phyloP scores from a whole-genome alignment of 768 basidiomycete genomes.

The Pulveroboletus frians region DNA sequence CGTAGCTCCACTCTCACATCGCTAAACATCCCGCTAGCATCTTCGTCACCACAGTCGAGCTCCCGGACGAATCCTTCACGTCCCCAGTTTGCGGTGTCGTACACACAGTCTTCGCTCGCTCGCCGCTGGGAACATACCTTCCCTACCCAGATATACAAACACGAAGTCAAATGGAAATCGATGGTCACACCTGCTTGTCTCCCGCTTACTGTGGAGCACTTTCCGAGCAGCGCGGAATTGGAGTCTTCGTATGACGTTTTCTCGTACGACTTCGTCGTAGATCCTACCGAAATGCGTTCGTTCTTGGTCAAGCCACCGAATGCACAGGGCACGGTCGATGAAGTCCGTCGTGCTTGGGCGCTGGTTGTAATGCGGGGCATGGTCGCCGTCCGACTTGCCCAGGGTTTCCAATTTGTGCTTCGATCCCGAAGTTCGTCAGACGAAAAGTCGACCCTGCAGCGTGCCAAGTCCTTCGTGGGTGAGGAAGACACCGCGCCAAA shows the following conservation, averaged over 20 bases:
- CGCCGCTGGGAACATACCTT: constrained; percentile 88
- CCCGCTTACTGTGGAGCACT: constrained; percentile 86
- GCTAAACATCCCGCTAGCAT: constrained; percentile 40
- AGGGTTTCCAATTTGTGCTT: constrained; percentile 92
- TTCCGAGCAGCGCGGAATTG: constrained; percentile 71
- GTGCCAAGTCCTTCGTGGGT: constrained; percentile 52
- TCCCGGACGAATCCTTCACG: constrained; percentile 62
- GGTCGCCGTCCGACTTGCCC: constrained; percentile 85
- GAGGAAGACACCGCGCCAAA: constrained; percentile 52
- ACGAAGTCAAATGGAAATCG: constrained; percentile 89
- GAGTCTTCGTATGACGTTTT: constrained; percentile 75
- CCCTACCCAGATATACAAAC: constrained; percentile 65
- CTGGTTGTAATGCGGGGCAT: constrained; percentile 85
- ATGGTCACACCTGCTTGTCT: constrained; percentile 82
- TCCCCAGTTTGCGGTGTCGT: constrained; percentile 51
- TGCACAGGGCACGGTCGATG: constrained; percentile 44
- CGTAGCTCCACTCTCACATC: constrained; percentile 43
- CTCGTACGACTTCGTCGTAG: constrained; percentile 84
- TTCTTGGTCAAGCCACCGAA: constrained; percentile 74
- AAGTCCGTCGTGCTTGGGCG: constrained; percentile 66
- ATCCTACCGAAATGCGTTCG: constrained; percentile 78
- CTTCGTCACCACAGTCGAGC: constrained; percentile 39
- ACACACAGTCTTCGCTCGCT: constrained; percentile 69
- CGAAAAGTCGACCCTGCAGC: constrained; percentile 36
- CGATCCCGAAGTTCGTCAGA: constrained; percentile 35